Evolutionary conservation across 1,284 basidiomycete genomes (phyloP).

Genomic region (Boletellus sp.): DNA sequence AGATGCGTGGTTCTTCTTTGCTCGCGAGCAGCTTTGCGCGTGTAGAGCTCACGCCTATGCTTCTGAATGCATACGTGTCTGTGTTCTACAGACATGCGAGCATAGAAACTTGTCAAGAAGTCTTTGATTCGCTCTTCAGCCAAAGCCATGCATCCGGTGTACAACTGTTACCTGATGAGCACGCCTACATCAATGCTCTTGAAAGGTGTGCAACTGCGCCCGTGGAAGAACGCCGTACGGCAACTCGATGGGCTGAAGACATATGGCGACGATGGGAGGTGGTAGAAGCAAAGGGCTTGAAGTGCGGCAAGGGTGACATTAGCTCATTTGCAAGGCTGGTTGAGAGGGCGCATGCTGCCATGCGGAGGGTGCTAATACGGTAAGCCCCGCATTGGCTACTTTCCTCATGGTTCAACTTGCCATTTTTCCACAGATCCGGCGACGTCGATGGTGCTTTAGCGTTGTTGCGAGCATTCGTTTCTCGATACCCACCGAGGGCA

Average conservation of each 20-base stretch:
- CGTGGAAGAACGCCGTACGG: slow-evolving; percentile 46
- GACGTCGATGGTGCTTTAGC: slow-evolving; percentile 50
- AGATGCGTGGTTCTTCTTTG: not conserved
- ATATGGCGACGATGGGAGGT: slow-evolving; percentile 57
- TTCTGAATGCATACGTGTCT: slow-evolving; percentile 82
- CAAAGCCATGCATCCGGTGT: not conserved
- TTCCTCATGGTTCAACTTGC: not conserved
- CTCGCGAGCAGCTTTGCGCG: slow-evolving; percentile 46
- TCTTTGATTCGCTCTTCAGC: slow-evolving; percentile 49
- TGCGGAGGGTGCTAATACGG: slow-evolving; percentile 60
- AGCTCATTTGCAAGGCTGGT: slow-evolving; percentile 38
- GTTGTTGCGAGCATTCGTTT: slow-evolving; percentile 52
- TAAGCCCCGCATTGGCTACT: slow-evolving; percentile 27
- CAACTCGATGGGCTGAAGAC: slow-evolving; percentile 49
- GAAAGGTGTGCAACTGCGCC: slow-evolving; percentile 57
- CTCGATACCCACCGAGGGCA: slow-evolving; percentile 52
- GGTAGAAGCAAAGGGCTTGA: slow-evolving; percentile 37
- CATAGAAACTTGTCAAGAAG: slow-evolving; percentile 44
- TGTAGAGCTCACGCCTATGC: slow-evolving; percentile 57
- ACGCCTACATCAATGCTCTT: slow-evolving; percentile 61
- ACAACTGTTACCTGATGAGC: slow-evolving; percentile 46
- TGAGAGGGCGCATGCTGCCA: slow-evolving; percentile 63
- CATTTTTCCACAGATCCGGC: slow-evolving; percentile 40
- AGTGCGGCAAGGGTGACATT: slow-evolving; percentile 20
- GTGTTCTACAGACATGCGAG: slow-evolving; percentile 67